phyloP scores from a whole-genome alignment of 2,329 filamentous ascomycete species.

The Fusarium piperis region DNA sequence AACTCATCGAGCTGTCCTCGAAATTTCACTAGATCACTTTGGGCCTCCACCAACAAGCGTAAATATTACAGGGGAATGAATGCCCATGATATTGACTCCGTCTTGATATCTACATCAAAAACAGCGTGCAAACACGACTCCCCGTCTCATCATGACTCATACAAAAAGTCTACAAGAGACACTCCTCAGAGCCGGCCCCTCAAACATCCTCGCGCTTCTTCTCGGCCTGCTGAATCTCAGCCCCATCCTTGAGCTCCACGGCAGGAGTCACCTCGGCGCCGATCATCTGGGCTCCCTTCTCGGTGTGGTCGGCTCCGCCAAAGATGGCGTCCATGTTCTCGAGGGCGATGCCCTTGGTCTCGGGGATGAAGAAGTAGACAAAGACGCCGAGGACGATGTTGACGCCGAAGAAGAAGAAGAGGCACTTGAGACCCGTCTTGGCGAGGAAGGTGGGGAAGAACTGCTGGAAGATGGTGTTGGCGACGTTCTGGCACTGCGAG shows the following conservation, averaged over 20 bases:
- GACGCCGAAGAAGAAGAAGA: slow-evolving; percentile 47
- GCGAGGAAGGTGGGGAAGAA: slow-evolving; percentile 75
- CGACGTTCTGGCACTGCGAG: slow-evolving; percentile 68
- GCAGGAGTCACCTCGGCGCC: slow-evolving; percentile 19
- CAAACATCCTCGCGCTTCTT: slow-evolving; percentile 35
- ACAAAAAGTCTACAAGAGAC: neutral
- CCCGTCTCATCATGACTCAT: neutral
- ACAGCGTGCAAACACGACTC: neutral
- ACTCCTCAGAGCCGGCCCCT: neutral
- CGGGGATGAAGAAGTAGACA: slow-evolving; percentile 61
- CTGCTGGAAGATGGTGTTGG: slow-evolving; percentile 74
- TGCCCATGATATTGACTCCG: neutral
- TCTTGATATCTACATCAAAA: neutral
- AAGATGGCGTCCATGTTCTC: slow-evolving; percentile 73
- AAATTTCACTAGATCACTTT: neutral
- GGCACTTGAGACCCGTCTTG: slow-evolving; percentile 58
- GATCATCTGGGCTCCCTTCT: slow-evolving; percentile 43
- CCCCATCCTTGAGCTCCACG: slow-evolving; percentile 37
- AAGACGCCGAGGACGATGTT: slow-evolving; percentile 59
- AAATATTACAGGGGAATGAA: neutral
- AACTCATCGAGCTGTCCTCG: neutral
- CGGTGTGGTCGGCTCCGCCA: slow-evolving; percentile 46
- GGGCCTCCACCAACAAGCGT: no score
- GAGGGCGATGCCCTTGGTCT: slow-evolving; percentile 65
- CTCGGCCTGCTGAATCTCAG: slow-evolving; percentile 35